Conservation (phyloP, 139 green algal genomes). For the Asterochloris erici region DNA sequence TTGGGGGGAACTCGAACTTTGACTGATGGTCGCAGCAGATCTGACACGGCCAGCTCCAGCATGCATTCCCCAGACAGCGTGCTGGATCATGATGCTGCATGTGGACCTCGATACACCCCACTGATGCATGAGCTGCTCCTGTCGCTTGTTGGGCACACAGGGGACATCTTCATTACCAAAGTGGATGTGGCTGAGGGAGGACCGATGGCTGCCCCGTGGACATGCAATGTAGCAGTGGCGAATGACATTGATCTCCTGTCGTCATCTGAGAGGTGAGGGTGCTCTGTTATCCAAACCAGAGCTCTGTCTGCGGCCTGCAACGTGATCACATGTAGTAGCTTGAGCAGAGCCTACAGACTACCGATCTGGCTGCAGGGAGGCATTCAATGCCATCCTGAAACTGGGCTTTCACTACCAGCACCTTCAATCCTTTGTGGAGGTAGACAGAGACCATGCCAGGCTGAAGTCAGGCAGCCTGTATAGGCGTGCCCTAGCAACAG, state of each 20-base stretch:
- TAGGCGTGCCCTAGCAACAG: constrained; percentile 57
- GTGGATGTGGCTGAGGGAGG: background rate
- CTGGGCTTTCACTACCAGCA: constrained; percentile 66
- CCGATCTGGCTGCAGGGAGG: constrained; percentile 36
- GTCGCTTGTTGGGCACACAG: constrained; percentile 66
- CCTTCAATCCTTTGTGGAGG: constrained; percentile 61
- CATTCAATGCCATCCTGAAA: constrained; percentile 55
- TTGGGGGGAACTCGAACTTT: too few relatives aligned
- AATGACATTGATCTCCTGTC: constrained; percentile 7
- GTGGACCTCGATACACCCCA: constrained; percentile 13
- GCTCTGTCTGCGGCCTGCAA: too few relatives aligned
- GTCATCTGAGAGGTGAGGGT: constrained; percentile 29
- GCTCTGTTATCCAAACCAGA: background rate
- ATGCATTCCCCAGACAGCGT: constrained; percentile 19
- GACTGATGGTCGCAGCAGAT: too few relatives aligned
- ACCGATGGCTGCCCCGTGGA: background rate
- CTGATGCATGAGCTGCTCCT: constrained; percentile 81
- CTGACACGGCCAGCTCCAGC: background rate
- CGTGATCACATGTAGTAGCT: background rate
- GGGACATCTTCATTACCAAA: constrained; percentile 75
- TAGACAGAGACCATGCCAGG: constrained; percentile 18
- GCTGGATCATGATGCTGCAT: background rate
- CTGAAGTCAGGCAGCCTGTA: constrained; percentile 44
- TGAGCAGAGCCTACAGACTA: background rate
- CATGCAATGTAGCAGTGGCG: constrained; percentile 20